These are phyloP conservation scores for Brassica balearica DNA, from an alignment of 441 rosid species.

Conservation along the genomic window DNA sequence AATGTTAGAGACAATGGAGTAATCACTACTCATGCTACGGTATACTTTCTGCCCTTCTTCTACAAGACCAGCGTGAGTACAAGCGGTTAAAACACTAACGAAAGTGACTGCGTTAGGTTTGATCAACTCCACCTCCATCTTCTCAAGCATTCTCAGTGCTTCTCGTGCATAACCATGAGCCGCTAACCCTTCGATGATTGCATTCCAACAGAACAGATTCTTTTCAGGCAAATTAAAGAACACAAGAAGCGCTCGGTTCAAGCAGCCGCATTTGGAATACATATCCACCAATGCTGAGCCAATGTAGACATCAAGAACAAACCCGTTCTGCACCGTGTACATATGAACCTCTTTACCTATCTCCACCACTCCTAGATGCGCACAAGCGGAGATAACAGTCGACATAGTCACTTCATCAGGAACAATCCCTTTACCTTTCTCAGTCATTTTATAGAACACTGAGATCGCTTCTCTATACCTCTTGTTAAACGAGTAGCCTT, in stretches of 20 bases:
- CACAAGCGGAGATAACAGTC: slow-evolving; percentile 66
- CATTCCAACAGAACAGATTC: slow-evolving; percentile 67
- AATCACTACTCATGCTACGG: slow-evolving; percentile 51
- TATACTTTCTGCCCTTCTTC: slow-evolving; percentile 57
- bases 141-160: slow-evolving; percentile 56
- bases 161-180: slow-evolving; percentile 56
- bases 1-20: slow-evolving; percentile 46
- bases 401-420: slow-evolving; percentile 66
- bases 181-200: slow-evolving; percentile 63
- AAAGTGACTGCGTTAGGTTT: slow-evolving; percentile 62
- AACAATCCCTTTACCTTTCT: slow-evolving; percentile 37
- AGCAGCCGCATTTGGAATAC: slow-evolving; percentile 68
- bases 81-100: slow-evolving; percentile 61
- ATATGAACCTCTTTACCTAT: slow-evolving; percentile 59
- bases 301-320: slow-evolving; percentile 59
- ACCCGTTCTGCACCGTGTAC: slow-evolving; percentile 47
- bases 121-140: slow-evolving; percentile 52
- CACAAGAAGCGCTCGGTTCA: slow-evolving; percentile 54
- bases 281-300: slow-evolving; percentile 70
- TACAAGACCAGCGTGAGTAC: slow-evolving; percentile 69
- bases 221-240: slow-evolving; percentile 59
- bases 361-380: slow-evolving; percentile 64
- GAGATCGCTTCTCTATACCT: slow-evolving; percentile 54
- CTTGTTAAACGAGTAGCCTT: slow-evolving; percentile 53
- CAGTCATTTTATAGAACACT: slow-evolving; percentile 52